Percentiles rank a stretch among this genome's conserved stretches.
phyloP scores from a whole-genome alignment of 768 basidiomycete genomes.

The Leccinellum rugosiceps region DNA sequence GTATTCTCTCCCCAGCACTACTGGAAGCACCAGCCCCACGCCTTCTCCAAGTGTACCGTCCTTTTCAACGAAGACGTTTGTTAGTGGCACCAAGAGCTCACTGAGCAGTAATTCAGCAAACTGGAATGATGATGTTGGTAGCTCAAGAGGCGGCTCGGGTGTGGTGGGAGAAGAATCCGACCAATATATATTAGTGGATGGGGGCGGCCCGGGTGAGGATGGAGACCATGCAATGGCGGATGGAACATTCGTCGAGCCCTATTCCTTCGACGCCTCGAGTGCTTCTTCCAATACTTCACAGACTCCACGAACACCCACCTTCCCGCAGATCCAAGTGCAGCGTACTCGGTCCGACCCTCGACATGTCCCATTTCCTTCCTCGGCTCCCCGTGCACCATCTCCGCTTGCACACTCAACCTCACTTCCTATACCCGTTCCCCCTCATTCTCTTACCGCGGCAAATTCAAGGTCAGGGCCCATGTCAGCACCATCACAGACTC shows the following conservation, averaged over 20 bases:
- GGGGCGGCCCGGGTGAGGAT: conserved; percentile 1
- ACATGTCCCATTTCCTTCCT: conserved; percentile 6
- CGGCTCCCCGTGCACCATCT: conserved; percentile 15
- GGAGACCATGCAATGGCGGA: conserved; percentile 11
- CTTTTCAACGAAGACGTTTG: conserved; percentile 21
- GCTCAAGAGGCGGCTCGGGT: background rate
- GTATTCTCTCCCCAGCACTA: conserved; percentile 9
- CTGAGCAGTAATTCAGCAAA: conserved; percentile 14
- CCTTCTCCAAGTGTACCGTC: conserved; percentile 21
- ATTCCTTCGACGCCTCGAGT: conserved; percentile 21
- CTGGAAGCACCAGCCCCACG: conserved; percentile 5
- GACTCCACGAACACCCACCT: conserved; percentile 16
- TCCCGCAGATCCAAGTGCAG: conserved; percentile 26
- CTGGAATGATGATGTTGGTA: background rate
- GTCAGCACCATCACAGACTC: conserved; percentile 27
- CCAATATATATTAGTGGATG: conserved; percentile 28
- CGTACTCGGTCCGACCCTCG: conserved; percentile 20
- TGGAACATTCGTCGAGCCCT: conserved; percentile 21
- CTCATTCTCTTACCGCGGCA: conserved; percentile 3
- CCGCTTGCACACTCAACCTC: conserved; percentile 25
- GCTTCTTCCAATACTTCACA: conserved; percentile 17
- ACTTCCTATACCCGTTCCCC: conserved; percentile 16
- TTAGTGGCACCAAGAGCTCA: conserved; percentile 20
- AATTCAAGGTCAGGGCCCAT: background rate
- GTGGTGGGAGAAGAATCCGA: conserved; percentile 15